Conservation (phyloP, 805 yeast genomes). For the Maudiozyma saulgeensis region DNA sequence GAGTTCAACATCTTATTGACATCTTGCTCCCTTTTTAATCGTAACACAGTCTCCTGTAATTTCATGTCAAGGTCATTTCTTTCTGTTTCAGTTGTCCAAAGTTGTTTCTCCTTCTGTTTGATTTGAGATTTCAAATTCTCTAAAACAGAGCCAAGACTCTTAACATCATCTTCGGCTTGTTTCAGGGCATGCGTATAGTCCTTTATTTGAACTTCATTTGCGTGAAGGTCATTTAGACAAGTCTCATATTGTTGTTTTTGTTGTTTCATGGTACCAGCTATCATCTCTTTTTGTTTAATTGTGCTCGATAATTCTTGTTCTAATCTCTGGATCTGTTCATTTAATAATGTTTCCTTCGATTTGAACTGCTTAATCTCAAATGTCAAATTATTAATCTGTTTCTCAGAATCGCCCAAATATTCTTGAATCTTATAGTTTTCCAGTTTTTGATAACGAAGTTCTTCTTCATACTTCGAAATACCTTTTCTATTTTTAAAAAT, state of each 20-base stretch:
- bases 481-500: slow-evolving; percentile 22
- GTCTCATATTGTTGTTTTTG: slow-evolving; percentile 69
- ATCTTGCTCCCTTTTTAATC: slow-evolving; percentile 40
- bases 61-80: slow-evolving; percentile 45
- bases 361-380: slow-evolving; percentile 34
- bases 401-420: slow-evolving; percentile 39
- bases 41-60: slow-evolving; percentile 47
- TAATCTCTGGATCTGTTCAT: slow-evolving; percentile 36
- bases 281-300: slow-evolving; percentile 44
- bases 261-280: slow-evolving; percentile 44
- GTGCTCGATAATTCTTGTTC: slow-evolving; percentile 51
- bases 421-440: slow-evolving; percentile 39
- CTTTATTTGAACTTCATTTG: slow-evolving; percentile 60
- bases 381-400: slow-evolving; percentile 35
- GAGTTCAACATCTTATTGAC: slow-evolving; percentile 44
- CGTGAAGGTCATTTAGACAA: slow-evolving; percentile 61
- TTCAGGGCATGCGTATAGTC: slow-evolving; percentile 42
- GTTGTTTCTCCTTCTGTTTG: slow-evolving; percentile 42
- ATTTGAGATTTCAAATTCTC: slow-evolving; percentile 44
- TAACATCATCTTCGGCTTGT: slow-evolving; percentile 43
- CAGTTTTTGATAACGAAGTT: slow-evolving; percentile 20
- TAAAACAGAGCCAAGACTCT: slow-evolving; percentile 42
- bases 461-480: slow-evolving; percentile 26
- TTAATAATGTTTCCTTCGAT: slow-evolving; percentile 30
- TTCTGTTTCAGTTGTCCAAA: slow-evolving; percentile 45